Conservation (phyloP, 345 rosid species). For the Rhodomyrtus tomentosa region DNA sequence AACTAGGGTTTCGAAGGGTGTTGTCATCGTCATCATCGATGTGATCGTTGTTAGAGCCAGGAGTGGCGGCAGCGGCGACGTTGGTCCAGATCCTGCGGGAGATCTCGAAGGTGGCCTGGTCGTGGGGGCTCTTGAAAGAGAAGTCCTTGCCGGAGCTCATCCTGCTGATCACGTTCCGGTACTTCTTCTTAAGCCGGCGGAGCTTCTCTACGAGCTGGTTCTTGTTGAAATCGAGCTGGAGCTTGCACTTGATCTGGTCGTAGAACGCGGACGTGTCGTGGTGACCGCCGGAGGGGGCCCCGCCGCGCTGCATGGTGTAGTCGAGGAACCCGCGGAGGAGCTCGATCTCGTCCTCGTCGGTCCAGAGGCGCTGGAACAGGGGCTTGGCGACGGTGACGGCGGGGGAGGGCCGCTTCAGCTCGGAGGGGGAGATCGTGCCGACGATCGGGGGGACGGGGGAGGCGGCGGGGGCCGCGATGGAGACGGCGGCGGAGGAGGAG, state of each 20-base stretch:
- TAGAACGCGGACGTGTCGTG: slow-evolving; percentile 85
- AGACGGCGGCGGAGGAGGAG: slow-evolving; percentile 3
- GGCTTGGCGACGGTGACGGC: slow-evolving; percentile 25
- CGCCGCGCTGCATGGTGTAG: slow-evolving; percentile 49
- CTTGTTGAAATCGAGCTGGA: slow-evolving; percentile 95
- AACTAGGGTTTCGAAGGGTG: not conserved
- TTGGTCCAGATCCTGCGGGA: slow-evolving; percentile 88
- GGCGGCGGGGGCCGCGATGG: slow-evolving; percentile 8
- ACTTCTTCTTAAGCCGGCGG: slow-evolving; percentile 87
- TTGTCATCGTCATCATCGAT: slow-evolving; percentile 79
- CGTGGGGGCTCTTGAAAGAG: slow-evolving; percentile 76
- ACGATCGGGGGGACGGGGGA: slow-evolving; percentile 10
- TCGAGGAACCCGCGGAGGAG: slow-evolving; percentile 87
- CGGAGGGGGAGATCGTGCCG: slow-evolving; percentile 15
- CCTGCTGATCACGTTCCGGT: slow-evolving; percentile 58
- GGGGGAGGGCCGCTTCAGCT: not conserved
- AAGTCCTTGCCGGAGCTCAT: slow-evolving; percentile 83
- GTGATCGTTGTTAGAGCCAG: slow-evolving; percentile 41
- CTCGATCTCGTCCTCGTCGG: slow-evolving; percentile 99
- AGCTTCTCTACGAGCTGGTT: slow-evolving; percentile 96
- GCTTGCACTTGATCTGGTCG: slow-evolving; percentile 85
- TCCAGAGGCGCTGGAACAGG: slow-evolving; percentile 90
- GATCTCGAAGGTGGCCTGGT: slow-evolving; percentile 91
- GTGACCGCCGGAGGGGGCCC: slow-evolving; percentile 17
- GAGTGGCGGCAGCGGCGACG: slow-evolving; percentile 7